phyloP scores from a whole-genome alignment of 2,329 filamentous ascomycete species.

The Talaromyces sp. region DNA sequence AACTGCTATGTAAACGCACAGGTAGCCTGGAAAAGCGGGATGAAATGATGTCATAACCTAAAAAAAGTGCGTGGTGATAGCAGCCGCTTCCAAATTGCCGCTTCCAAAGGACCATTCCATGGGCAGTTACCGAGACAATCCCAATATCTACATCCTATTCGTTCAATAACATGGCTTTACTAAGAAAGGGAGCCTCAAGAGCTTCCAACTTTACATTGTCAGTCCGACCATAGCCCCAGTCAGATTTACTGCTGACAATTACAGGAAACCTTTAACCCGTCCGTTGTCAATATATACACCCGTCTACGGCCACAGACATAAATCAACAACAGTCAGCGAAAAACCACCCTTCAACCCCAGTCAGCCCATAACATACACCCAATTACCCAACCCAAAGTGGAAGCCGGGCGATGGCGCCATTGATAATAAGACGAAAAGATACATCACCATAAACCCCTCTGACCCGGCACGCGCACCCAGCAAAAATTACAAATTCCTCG shows the following conservation, averaged over 20 bases:
- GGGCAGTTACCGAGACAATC: not conserved
- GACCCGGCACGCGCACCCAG: conserved; percentile 62
- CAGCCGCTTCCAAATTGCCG: too few relatives aligned
- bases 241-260: not conserved
- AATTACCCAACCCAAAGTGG: conserved; percentile 43
- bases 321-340: not conserved
- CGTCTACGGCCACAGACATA: not conserved
- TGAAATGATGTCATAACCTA: not conserved
- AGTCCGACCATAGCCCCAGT: not conserved
- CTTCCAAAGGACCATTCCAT: too few relatives aligned
- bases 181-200: not conserved
- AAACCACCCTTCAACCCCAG: conserved; percentile 33
- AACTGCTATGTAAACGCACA: not conserved
- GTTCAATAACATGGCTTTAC: not conserved
- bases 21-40: not conserved
- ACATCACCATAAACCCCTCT: conserved; percentile 80
- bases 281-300: not conserved
- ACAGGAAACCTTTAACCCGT: not conserved
- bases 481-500: conserved; percentile 90
- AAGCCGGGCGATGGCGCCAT: conserved; percentile 38
- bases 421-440: conserved; percentile 42
- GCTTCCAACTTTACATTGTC: not conserved
- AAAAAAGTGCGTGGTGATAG: too few relatives aligned
- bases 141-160: not conserved
- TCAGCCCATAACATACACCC: conserved; percentile 35